A percentile compares a stretch with the other conserved stretches of the same genome.
Conservation (phyloP, 805 yeast species). For the Starmerella roubikii region DNA sequence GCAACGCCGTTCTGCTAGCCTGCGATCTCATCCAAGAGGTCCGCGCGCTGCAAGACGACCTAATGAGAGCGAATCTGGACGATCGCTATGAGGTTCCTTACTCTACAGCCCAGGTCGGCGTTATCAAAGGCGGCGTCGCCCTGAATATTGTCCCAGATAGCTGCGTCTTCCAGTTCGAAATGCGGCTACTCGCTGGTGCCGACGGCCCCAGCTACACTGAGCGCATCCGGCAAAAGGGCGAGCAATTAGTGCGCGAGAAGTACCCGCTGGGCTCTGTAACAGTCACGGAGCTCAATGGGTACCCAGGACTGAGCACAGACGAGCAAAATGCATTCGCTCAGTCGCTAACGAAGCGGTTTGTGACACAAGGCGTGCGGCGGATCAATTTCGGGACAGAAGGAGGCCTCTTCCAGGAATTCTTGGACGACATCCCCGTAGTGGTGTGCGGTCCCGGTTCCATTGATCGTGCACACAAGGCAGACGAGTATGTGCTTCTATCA, state of each 20-base stretch:
- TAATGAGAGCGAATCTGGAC: constrained; percentile 1
- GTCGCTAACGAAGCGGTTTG: neutral
- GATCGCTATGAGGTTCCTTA: constrained; percentile 11
- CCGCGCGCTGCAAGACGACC: constrained; percentile 7
- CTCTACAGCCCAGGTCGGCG: constrained; percentile 14
- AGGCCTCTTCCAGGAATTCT: constrained; percentile 13
- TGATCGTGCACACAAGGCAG: constrained; percentile 17
- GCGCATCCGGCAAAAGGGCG: constrained; percentile 2
- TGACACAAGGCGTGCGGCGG: neutral
- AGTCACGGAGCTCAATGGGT: constrained; percentile 9
- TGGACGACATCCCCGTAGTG: constrained; percentile 12
- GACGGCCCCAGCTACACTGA: constrained; percentile 3
- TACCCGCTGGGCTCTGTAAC: constrained; percentile 6
- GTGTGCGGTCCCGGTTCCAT: constrained; percentile 18
- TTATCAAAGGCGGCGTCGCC: constrained; percentile 14
- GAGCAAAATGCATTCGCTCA: constrained; percentile 2
- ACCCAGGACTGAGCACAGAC: constrained; percentile 11
- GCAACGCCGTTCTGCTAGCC: constrained; percentile 14
- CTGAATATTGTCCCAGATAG: constrained; percentile 15
- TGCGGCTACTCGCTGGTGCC: constrained; percentile 13
- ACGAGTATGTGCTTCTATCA: constrained; percentile 9
- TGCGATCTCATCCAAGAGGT: constrained; percentile 12
- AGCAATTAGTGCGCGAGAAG: constrained; percentile 1
- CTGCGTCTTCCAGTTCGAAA: constrained; percentile 15
- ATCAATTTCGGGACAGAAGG: constrained; percentile 17